Evolutionary conservation across 805 yeast genomes (phyloP), one percentile per base, ranked within the genome.

Genomic region (Yarrowia phangngaensis): DNA sequence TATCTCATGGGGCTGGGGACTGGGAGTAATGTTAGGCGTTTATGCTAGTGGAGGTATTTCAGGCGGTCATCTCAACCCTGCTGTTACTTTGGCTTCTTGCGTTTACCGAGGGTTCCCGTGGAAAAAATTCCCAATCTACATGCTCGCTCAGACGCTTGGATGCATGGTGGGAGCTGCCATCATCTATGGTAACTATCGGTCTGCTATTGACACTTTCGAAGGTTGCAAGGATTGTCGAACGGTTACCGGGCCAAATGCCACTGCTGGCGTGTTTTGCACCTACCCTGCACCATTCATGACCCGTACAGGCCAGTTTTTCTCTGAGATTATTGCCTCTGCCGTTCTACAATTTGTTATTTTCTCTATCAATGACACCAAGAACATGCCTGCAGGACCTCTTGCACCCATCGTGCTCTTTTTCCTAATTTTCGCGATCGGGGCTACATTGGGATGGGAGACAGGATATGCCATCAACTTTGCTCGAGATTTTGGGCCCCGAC

Each of bases 31-130:
- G 56, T 59, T 74, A 57, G 80, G 79, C 47, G 73, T 72, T 56
- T 65, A 68, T 47, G 64, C 67, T 8, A 67, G 76, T 29, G 78
- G 78, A 51, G 80, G 80, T 55, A 65, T 75, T 43, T 73, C 79
- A 30, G 80, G 79, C 57, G 80, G 75, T 13, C 80, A 75, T 60
- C 57, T 75, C 52, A 75, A 76, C 59, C 79, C 80, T 3, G 74
- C 76, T 51, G 70, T 75, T 26, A 74, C 80, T 1, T 40, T 76
- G 8, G 60, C 71, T 8, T 66, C 71, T 57, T 74, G 73, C 53
- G 58, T 72, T 7, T 76, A 64, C 56, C 68, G 80, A 61, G 73
- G 72, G 8, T 75, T 76, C 56, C 79, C 79, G 15, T 65, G 73
- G 65, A 64, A 62, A 50, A 74, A 75, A 52, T 67, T 72, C 16